Evolutionary conservation across 495 filamentous ascomycete species (phyloP).

Genomic region (Lindgomyces ingoldianus): DNA sequence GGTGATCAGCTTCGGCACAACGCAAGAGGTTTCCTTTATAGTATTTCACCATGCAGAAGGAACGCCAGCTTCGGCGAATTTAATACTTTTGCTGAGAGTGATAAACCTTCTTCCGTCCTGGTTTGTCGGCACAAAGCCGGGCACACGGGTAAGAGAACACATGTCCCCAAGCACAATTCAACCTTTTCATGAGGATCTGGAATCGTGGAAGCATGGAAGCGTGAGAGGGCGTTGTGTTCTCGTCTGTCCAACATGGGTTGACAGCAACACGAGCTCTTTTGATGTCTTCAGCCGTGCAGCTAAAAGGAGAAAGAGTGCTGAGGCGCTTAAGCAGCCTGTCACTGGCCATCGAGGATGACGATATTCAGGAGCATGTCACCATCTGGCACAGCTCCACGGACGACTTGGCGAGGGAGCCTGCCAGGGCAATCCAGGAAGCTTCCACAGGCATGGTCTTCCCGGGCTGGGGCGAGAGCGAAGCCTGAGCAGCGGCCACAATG

Average conservation of each 20-base stretch:
- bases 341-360: slow-evolving; percentile 20
- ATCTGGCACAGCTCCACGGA: slow-evolving; percentile 1
- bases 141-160: not conserved
- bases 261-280: not conserved
- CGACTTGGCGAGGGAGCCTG: slow-evolving; percentile 13
- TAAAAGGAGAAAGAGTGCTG: slow-evolving; percentile 29
- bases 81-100: not conserved
- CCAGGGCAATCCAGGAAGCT: slow-evolving; percentile 15
- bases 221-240: not conserved
- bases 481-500: slow-evolving; percentile 19
- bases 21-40: slow-evolving; percentile 32
- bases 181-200: not conserved
- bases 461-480: slow-evolving; percentile 11
- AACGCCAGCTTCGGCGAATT: slow-evolving; percentile 5
- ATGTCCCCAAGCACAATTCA: not conserved
- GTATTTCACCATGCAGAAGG: slow-evolving; percentile 29
- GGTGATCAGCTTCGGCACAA: slow-evolving; percentile 14
- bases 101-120: not conserved
- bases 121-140: slow-evolving; percentile 6
- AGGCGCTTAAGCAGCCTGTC: slow-evolving; percentile 19
- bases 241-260: not conserved
- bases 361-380: slow-evolving; percentile 34
- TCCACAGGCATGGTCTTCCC: slow-evolving; percentile 7
- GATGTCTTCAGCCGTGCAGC: slow-evolving; percentile 24
- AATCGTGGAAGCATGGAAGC: not conserved